A percentile compares a stretch with the other conserved stretches of the same genome.
Conservation (phyloP, 768 basidiomycete species). For the Tylopilus subfusipes region DNA sequence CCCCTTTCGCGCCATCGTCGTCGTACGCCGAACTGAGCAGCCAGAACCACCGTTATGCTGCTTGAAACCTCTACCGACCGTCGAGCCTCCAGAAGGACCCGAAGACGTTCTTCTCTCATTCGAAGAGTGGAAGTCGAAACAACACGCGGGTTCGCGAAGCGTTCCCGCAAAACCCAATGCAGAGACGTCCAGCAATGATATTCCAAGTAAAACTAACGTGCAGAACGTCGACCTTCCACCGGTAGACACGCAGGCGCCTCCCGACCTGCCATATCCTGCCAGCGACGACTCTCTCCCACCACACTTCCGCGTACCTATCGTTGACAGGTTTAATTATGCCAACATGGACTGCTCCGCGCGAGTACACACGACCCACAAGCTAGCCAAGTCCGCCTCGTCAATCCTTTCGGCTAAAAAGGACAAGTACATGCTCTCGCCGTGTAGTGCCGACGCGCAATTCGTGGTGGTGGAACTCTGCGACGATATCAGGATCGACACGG, state of each 20-base stretch:
- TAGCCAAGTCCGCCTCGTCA: constrained; percentile 76
- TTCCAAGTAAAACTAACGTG: background rate
- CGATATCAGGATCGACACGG: constrained; percentile 93
- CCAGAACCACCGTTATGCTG: constrained; percentile 66
- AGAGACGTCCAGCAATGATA: constrained; percentile 5
- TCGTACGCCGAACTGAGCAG: constrained; percentile 40
- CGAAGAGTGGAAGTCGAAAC: constrained; percentile 84
- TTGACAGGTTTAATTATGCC: constrained; percentile 94
- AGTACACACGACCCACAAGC: constrained; percentile 77
- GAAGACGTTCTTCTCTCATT: constrained; percentile 74
- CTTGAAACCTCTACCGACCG: constrained; percentile 46
- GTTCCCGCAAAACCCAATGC: constrained; percentile 13
- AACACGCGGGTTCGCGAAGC: constrained; percentile 38
- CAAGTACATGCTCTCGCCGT: constrained; percentile 95
- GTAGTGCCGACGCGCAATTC: constrained; percentile 59
- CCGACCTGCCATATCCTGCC: constrained; percentile 11
- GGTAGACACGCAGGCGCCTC: constrained; percentile 9
- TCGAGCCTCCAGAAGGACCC: constrained; percentile 40
- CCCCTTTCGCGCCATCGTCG: constrained; percentile 56
- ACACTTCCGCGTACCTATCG: constrained; percentile 69
- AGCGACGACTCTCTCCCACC: constrained; percentile 40
- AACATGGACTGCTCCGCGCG: constrained; percentile 90
- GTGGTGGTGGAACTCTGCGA: constrained; percentile 97
- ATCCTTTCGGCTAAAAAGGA: constrained; percentile 90
- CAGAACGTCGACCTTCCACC: constrained; percentile 4